phyloP scores from a whole-genome alignment of 495 filamentous ascomycete species.

The Lepidopterella palustris region DNA sequence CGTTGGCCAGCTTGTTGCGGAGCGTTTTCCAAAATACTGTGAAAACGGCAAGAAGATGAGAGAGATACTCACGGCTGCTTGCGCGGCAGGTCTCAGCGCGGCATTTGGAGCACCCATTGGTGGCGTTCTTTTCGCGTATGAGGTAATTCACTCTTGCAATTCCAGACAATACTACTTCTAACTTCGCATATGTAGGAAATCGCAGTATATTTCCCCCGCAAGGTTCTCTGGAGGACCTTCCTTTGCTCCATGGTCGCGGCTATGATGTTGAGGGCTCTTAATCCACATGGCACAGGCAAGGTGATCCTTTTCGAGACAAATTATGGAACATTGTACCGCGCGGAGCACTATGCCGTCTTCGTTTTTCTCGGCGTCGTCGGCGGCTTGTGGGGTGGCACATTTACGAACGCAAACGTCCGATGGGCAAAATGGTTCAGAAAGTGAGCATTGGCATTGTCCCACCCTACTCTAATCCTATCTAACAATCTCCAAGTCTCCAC shows the following conservation, averaged over 20 bases:
- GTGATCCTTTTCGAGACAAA: constrained; percentile 51
- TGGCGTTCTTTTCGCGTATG: constrained; percentile 48
- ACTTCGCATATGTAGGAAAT: constrained; percentile 32
- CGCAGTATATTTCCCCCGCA: constrained; percentile 47
- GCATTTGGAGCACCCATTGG: constrained; percentile 52
- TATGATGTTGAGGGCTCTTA: constrained; percentile 45
- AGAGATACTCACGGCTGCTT: constrained; percentile 49
- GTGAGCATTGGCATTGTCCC: constrained; percentile 10
- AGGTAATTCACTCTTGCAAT: neutral
- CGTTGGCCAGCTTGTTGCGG: constrained; percentile 47
- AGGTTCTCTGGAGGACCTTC: constrained; percentile 50
- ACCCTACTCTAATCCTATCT: neutral
- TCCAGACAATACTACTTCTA: neutral
- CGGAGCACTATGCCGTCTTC: constrained; percentile 49
- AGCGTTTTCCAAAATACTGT: constrained; percentile 45
- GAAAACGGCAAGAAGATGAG: constrained; percentile 47
- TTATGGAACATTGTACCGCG: constrained; percentile 46
- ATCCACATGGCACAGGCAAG: constrained; percentile 50
- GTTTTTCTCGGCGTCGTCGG: constrained; percentile 47
- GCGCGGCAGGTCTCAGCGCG: constrained; percentile 47
- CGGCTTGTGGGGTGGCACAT: constrained; percentile 48
- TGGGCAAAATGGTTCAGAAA: constrained; percentile 49
- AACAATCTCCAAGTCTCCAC: constrained; percentile 11
- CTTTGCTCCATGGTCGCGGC: constrained; percentile 49
- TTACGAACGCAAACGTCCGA: constrained; percentile 47